These are phyloP conservation scores for Candida saitoana DNA, from an alignment of 805 yeast genomes.

Conservation along the genomic window DNA sequence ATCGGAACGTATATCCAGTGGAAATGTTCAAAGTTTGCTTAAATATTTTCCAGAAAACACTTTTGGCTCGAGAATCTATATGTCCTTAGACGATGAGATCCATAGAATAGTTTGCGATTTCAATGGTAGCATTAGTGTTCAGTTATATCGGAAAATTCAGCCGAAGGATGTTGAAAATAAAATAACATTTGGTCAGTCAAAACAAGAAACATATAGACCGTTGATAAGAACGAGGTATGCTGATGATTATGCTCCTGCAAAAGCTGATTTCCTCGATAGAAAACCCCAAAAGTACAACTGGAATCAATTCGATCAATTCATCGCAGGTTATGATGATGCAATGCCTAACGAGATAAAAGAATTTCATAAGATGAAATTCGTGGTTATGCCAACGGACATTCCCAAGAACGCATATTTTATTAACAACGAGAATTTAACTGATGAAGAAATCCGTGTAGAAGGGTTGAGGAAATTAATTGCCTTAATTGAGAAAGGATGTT, in stretches of 20 bases:
- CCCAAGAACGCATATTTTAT: constrained; percentile 51
- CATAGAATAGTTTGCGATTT: constrained; percentile 77
- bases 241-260: constrained; percentile 54
- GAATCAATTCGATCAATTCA: constrained; percentile 84
- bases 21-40: constrained; percentile 50
- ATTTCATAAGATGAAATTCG: constrained; percentile 73
- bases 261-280: constrained; percentile 51
- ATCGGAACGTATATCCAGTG: constrained; percentile 49
- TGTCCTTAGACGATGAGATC: constrained; percentile 77
- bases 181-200: constrained; percentile 10
- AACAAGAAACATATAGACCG: constrained; percentile 17
- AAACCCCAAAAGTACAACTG: constrained; percentile 65
- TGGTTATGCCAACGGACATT: constrained; percentile 72
- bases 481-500: constrained; percentile 55
- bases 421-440: constrained; percentile 58
- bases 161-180: constrained; percentile 6
- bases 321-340: constrained; percentile 88
- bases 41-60: constrained; percentile 48
- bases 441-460: constrained; percentile 90
- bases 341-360: constrained; percentile 51
- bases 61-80: constrained; percentile 61
- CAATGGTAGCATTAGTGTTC: constrained; percentile 72
- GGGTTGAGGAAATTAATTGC: constrained; percentile 72
- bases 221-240: constrained; percentile 78
- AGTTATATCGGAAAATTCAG: constrained; percentile 47